Evolutionary conservation across 495 filamentous ascomycete species (phyloP).

Genomic region (Jackrogersella multiformis): DNA sequence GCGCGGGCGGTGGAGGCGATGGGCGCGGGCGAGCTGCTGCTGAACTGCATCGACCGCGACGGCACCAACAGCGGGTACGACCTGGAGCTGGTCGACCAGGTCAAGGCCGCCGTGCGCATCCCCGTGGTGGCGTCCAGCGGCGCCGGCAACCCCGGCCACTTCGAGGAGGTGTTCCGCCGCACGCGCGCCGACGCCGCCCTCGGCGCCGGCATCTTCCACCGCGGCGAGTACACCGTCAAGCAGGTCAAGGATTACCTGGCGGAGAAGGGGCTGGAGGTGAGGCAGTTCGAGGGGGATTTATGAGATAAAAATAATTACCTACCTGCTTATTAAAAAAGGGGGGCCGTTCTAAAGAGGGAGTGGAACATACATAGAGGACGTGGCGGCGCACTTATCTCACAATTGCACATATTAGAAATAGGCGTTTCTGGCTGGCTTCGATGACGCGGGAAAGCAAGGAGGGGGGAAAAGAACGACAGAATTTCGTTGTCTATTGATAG

Average conservation of each 20-base stretch:
- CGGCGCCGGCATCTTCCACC: conserved; percentile 97
- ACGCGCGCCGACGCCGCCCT: conserved; percentile 92
- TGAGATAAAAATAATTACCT: conserved; percentile 33
- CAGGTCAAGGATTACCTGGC: conserved; percentile 89
- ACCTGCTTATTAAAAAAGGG: neutral
- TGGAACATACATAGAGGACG: neutral
- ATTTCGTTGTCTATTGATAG: conserved; percentile 39
- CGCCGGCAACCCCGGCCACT: conserved; percentile 88
- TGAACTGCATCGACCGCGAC: conserved; percentile 98
- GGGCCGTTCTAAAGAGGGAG: conserved; percentile 1
- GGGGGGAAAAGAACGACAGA: conserved; percentile 18
- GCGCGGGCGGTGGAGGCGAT: conserved; percentile 92
- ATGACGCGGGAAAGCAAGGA: too few relatives aligned
- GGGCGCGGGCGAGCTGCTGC: conserved; percentile 90
- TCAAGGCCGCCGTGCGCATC: conserved; percentile 85
- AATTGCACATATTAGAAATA: conserved; percentile 13
- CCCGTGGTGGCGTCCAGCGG: conserved; percentile 96
- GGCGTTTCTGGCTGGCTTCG: conserved; percentile 34
- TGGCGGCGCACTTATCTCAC: conserved; percentile 22
- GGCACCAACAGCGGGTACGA: conserved; percentile 96
- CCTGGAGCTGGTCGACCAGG: conserved; percentile 85
- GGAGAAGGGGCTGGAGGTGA: conserved; percentile 75
- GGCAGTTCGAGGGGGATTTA: conserved; percentile 70
- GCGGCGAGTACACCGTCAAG: conserved; percentile 91
- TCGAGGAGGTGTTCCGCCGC: conserved; percentile 85